A percentile compares a stretch with the other conserved stretches of the same genome.
Conservation (phyloP, 257 asterid species). For the Solanum bukasovii region DNA sequence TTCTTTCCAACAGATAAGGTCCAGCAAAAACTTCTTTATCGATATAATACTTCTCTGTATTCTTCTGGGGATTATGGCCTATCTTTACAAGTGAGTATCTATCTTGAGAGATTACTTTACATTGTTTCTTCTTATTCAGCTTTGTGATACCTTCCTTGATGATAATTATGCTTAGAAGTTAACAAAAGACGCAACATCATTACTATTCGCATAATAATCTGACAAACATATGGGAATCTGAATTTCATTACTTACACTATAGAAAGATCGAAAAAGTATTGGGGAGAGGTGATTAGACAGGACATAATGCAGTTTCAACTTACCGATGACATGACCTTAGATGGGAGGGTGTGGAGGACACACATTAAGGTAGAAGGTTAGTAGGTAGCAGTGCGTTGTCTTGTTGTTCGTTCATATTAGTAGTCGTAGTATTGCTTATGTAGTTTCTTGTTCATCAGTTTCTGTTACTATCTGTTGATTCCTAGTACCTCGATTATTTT, state of each 20-base stretch:
- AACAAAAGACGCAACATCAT: neutral
- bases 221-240: neutral
- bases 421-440: neutral
- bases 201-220: neutral
- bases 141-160: neutral
- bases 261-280: neutral
- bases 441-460: neutral
- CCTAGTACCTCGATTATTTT: neutral
- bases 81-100: slow-evolving; percentile 75
- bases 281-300: neutral
- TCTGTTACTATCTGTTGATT: neutral
- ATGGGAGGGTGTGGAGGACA: neutral
- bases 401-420: neutral
- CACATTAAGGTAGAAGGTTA: neutral
- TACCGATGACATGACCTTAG: neutral
- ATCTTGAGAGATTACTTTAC: neutral
- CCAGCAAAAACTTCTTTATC: slow-evolving; percentile 54
- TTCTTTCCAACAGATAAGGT: slow-evolving; percentile 47
- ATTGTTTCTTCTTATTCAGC: neutral
- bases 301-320: neutral
- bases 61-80: slow-evolving; percentile 69
- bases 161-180: neutral
- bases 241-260: neutral
- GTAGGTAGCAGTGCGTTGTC: neutral
- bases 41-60: slow-evolving; percentile 63